Evolutionary conservation across 1,139 yeast genomes (phyloP), one percentile per base, ranked within the genome.

Genomic region (Saccharomyces hybrid): DNA sequence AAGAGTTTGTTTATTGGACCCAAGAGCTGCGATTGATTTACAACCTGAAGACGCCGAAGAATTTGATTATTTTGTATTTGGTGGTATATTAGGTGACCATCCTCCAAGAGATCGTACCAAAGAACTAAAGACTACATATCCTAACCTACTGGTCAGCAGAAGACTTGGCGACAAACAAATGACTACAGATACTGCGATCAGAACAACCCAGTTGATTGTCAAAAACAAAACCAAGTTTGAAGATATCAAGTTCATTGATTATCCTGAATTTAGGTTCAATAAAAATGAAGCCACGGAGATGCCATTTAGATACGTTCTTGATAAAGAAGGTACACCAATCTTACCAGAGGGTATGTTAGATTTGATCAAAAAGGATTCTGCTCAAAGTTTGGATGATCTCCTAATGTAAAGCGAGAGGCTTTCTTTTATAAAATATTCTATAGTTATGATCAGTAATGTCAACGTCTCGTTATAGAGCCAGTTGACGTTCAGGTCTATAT

Each of bases 71-170:
- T 91, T 91, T 64, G 88, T 93, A 13, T 91, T 93, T 72, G 99
- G 98, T 8, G 99, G 99, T 47, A 93, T 93, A 54, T 78, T 93
- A 51, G 99, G 99, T 3, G 95, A 91, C 60, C 97, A 91, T 71
- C 98, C 98, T 6, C 95, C 97, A 65, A 80, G 96, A 63, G 98
- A 93, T 68, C 83, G 98, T 70, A 93, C 99, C 2, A 95, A 93
- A 1, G 91, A 90, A 63, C 78, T 93, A 59, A 80, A 96, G 66
- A 72, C 71, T 47, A 86, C 86, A 65, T 84, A 90, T 63, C 96
- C 89, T 0, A 57, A 64, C 42, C 54, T 70, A 26, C 86, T 89
- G 64, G 82, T 79, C 1, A 96, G 97, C 11, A 83, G 93, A 71
- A 79, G 96, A 68, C 76, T 93, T 55, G 98, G 97, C 0, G 80